Evolutionary conservation across 345 rosid genomes (phyloP).

Genomic region (Hypericum perforatum): DNA sequence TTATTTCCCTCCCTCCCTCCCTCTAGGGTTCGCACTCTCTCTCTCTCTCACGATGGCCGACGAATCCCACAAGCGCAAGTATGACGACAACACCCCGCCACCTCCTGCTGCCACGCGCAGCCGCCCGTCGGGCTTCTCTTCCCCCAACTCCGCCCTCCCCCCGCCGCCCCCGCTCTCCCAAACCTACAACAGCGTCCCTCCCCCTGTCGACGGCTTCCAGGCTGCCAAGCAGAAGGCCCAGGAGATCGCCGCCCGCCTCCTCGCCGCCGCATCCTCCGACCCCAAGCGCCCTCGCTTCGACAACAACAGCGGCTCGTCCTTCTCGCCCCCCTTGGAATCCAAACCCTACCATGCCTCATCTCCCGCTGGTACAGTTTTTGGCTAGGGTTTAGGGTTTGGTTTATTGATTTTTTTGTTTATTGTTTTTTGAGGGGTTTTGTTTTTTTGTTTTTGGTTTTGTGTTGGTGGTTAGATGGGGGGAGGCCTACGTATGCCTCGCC

Average conservation of each 20-base stretch:
- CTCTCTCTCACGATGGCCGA: constrained; percentile 51
- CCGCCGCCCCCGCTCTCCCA: constrained; percentile 37
- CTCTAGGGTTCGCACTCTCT: constrained; percentile 4
- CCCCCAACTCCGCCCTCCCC: constrained; percentile 35
- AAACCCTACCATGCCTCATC: constrained; percentile 50
- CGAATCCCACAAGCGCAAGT: constrained; percentile 90
- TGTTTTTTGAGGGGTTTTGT: background rate
- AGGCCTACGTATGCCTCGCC: constrained; percentile 43
- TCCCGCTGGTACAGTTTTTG: constrained; percentile 29
- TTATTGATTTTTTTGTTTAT: too few species aligned
- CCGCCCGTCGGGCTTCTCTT: constrained; percentile 82
- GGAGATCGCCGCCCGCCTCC: constrained; percentile 85
- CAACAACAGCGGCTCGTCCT: constrained; percentile 48
- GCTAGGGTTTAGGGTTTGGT: too few species aligned
- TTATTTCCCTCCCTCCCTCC: background rate
- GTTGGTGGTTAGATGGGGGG: constrained; percentile 32
- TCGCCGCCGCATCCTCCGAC: constrained; percentile 38
- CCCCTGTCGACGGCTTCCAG: constrained; percentile 72
- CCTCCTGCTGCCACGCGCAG: constrained; percentile 51
- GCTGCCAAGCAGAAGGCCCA: constrained; percentile 84
- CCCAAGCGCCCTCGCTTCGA: constrained; percentile 78
- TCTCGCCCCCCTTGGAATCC: constrained; percentile 48
- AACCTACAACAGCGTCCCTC: constrained; percentile 70
- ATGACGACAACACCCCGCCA: constrained; percentile 66
- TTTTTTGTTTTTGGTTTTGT: background rate